Evolutionary conservation across 768 basidiomycete genomes (phyloP), one percentile per base, ranked within the genome.

Genomic region (Suillus ampliporus): DNA sequence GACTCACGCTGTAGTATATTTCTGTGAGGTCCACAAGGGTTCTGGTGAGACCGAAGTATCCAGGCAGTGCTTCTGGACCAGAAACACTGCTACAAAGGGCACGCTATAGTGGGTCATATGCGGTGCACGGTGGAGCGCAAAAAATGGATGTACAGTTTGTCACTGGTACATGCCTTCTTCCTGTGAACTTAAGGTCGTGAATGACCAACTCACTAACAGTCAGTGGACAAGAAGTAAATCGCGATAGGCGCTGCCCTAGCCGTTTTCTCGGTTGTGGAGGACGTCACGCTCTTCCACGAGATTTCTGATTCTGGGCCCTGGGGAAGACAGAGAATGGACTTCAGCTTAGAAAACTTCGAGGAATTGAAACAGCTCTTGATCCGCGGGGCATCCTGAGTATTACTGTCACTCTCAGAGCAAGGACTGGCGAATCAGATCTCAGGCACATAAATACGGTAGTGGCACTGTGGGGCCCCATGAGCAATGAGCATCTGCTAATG

Each of bases 371-470:
- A 90, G 66, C 92, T 92, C 76, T 95, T 95, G 75, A 95, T 92
- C 64, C 94, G 86, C n/a, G 93, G 93, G 43, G 94, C 92, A 74
- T 95, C 94, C 73, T 94, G 92, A 9, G 92, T 86, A 73, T 94
- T 93, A 15, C 89, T 90, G 66, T 90, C 89, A 17, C 92, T 91
- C 78, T 91, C 15, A 41, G 17, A 17, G 17, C 15, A 41, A 41
- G 40, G 40, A 15, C 15, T 6, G 31, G 31, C 3, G 31, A 31
- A 31, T 31, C 31, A 31, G 31, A 31, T 31, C 31, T n/a, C n/a
- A n/a, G n/a, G n/a, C n/a, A n/a, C n/a, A n/a, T n/a, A 31, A 6
- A 3, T 3, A 31, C 31, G 31, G 31, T 31, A 31, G 31, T 31
- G n/a, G n/a, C n/a, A n/a, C n/a, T n/a, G n/a, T n/a, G n/a, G n/a